Percentiles rank a stretch among this genome's conserved stretches.
phyloP scores from a whole-genome alignment of 2,329 filamentous ascomycete genomes.

The Colletotrichum zoysiae region DNA sequence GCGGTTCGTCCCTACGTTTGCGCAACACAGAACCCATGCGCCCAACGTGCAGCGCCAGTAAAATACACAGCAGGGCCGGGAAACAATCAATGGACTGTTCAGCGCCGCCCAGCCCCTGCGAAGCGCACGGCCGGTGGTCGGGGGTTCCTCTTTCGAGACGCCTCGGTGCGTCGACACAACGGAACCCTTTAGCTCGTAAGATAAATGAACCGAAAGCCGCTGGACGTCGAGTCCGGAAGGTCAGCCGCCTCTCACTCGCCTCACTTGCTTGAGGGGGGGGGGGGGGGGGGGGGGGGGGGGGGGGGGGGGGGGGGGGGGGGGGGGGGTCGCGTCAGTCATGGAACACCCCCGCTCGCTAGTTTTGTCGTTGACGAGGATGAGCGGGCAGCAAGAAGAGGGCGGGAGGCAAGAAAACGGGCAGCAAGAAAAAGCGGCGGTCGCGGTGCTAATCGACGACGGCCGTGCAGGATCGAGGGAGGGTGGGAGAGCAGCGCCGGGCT shows the following conservation, averaged over 20 bases:
- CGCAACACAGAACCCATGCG: not conserved
- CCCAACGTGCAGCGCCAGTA: too few species aligned
- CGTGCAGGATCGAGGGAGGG: not conserved
- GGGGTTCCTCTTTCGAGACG: not conserved
- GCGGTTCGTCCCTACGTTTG: slow-evolving; percentile 15
- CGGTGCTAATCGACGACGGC: slow-evolving; percentile 23
- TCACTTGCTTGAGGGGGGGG: not conserved
- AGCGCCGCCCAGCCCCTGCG: slow-evolving; percentile 4
- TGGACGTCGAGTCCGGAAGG: slow-evolving; percentile 3
- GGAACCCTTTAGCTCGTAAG: not conserved
- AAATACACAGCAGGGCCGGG: not conserved
- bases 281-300: too few species aligned
- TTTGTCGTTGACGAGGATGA: slow-evolving; percentile 32
- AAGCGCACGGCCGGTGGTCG: not conserved
- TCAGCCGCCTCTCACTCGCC: not conserved
- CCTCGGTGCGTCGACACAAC: not conserved
- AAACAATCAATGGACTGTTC: not conserved
- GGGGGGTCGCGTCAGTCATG: slow-evolving; percentile 34
- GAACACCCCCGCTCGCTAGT: slow-evolving; percentile 25
- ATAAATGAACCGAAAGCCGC: slow-evolving; percentile 15
- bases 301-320: not conserved
- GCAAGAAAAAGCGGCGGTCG: slow-evolving; percentile 13
- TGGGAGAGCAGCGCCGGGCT: not conserved
- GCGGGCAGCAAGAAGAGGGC: slow-evolving; percentile 22
- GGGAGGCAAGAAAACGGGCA: not conserved